phyloP scores from a whole-genome alignment of 208 protist genomes.

The Trypanosoma scelopori region DNA sequence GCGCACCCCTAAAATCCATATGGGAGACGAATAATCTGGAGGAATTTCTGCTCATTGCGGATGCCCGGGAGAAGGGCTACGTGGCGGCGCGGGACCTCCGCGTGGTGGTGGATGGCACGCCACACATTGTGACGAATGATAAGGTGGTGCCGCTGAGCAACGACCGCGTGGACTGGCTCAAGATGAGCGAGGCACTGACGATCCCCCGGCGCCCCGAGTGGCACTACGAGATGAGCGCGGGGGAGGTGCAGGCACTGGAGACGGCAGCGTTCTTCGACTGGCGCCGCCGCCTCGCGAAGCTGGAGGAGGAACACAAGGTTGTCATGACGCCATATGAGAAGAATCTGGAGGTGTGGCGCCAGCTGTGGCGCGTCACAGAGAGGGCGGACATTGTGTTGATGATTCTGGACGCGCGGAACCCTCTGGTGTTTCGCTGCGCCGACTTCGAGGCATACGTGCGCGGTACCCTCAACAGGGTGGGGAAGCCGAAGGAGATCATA shows the following conservation, averaged over 20 bases:
- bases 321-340: slow-evolving; percentile 98
- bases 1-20: slow-evolving; percentile 71
- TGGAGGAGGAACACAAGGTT: slow-evolving; percentile 95
- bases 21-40: slow-evolving; percentile 89
- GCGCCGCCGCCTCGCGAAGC: slow-evolving; percentile 75
- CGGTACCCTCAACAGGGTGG: slow-evolving; percentile 61
- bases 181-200: slow-evolving; percentile 74
- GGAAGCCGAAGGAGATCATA: slow-evolving; percentile 80
- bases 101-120: slow-evolving; percentile 79
- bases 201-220: slow-evolving; percentile 85
- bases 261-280: slow-evolving; percentile 88
- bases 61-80: slow-evolving; percentile 86
- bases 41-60: slow-evolving; percentile 84
- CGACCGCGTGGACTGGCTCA: slow-evolving; percentile 58
- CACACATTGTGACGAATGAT: slow-evolving; percentile 74
- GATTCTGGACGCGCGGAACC: slow-evolving; percentile 97
- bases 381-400: slow-evolving; percentile 92
- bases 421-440: slow-evolving; percentile 93
- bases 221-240: slow-evolving; percentile 68
- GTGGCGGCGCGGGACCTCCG: slow-evolving; percentile 76
- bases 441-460: slow-evolving; percentile 90
- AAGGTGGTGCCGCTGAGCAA: slow-evolving; percentile 51
- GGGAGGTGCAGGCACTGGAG: slow-evolving; percentile 71
- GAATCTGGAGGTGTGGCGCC: slow-evolving; percentile 99
- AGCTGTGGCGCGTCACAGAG: slow-evolving; percentile 99